Evolutionary conservation across 805 yeast genomes (phyloP).

Genomic region (Sugiyamaella mastotermitis): DNA sequence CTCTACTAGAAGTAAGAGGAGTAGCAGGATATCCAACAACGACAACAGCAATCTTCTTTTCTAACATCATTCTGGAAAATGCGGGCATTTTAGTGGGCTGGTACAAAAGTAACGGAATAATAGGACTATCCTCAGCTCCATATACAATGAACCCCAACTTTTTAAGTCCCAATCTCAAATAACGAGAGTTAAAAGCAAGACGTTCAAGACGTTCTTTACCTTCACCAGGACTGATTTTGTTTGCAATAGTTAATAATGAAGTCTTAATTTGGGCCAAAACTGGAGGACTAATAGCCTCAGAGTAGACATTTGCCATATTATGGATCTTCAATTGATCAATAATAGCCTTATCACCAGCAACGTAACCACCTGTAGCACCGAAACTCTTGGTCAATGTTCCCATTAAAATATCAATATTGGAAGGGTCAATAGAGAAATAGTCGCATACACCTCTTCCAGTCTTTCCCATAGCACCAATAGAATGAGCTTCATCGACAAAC

Average conservation of each 20-base stretch:
- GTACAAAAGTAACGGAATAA: conserved; percentile 79
- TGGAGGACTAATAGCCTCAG: conserved; percentile 88
- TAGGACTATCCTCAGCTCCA: conserved; percentile 96
- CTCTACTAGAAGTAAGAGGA: conserved; percentile 82
- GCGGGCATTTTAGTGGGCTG: conserved; percentile 95
- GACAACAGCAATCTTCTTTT: conserved; percentile 83
- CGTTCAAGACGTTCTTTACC: conserved; percentile 87
- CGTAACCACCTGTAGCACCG: conserved; percentile 98
- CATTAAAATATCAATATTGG: conserved; percentile 80
- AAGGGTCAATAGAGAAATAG: conserved; percentile 75
- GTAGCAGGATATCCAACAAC: conserved; percentile 98
- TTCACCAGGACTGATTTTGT: conserved; percentile 85
- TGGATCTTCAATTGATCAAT: conserved; percentile 71
- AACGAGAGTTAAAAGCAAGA: conserved; percentile 93
- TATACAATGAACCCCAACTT: conserved; percentile 89
- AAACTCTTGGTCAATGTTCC: conserved; percentile 97
- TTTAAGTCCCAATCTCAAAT: conserved; percentile 82
- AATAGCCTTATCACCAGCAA: conserved; percentile 66
- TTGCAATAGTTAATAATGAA: conserved; percentile 71
- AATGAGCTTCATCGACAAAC: conserved; percentile 96
- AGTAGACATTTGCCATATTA: conserved; percentile 65
- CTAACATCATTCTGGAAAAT: conserved; percentile 73
- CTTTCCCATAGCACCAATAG: conserved; percentile 98
- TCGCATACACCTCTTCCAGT: conserved; percentile 93
- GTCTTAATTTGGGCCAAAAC: conserved; percentile 83